These are phyloP conservation scores for Vitis hybrid DNA, from an alignment of 177 flowering plant genomes.

Conservation along the genomic window DNA sequence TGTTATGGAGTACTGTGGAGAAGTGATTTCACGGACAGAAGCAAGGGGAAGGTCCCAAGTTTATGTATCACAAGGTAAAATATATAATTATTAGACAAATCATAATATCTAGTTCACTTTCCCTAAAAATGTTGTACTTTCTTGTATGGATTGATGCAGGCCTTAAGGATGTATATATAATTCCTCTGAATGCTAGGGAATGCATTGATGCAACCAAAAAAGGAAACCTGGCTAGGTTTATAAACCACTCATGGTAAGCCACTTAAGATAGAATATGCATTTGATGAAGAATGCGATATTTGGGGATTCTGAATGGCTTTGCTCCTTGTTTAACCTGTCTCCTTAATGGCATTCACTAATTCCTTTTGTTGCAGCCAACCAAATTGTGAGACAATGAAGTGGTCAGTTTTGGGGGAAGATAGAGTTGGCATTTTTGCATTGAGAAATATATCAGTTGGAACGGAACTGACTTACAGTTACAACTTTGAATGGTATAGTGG, in stretches of 20 bases:
- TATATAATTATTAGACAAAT: constrained; percentile 1
- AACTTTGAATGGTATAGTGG: constrained; percentile 99
- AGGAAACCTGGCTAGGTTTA: constrained; percentile 94
- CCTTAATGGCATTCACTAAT: constrained; percentile 7
- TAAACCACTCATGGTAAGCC: constrained; percentile 95
- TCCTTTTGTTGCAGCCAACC: constrained; percentile 65
- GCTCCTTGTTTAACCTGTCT: not conserved
- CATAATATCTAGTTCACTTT: constrained; percentile 2
- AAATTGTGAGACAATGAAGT: constrained; percentile 96
- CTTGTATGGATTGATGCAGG: constrained; percentile 47
- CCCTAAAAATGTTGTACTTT: not conserved
- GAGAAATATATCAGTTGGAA: constrained; percentile 67
- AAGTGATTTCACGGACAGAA: constrained; percentile 86
- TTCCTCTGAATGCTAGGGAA: constrained; percentile 68
- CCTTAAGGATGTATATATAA: constrained; percentile 83
- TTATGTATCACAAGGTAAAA: constrained; percentile 73
- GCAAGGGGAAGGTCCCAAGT: constrained; percentile 73
- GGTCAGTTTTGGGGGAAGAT: constrained; percentile 89
- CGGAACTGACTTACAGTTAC: constrained; percentile 81
- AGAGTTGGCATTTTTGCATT: constrained; percentile 96
- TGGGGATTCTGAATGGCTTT: not conserved
- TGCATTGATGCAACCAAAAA: constrained; percentile 91
- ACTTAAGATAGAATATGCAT: constrained; percentile 1
- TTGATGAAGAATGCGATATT: not conserved
- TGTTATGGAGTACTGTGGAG: constrained; percentile 94